Evolutionary conservation across 1,284 basidiomycete genomes (phyloP), one percentile per base, ranked within the genome.

Genomic region (Austroboletus novae-zelandiae): DNA sequence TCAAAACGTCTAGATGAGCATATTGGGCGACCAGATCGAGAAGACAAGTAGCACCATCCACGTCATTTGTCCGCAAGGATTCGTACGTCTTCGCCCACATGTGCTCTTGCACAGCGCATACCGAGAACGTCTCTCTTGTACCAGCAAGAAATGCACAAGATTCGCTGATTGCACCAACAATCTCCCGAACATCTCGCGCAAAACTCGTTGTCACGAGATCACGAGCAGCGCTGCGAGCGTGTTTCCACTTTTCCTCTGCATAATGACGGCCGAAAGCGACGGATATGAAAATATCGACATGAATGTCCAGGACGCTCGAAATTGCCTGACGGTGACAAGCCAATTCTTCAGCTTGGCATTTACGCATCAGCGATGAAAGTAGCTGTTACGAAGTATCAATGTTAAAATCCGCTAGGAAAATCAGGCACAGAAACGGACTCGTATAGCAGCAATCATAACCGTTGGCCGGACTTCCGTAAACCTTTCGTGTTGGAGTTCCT

Each of bases 401-500:
- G 41, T 18, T n/a, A 45, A 40, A 51, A 49, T 34, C 18, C 31
- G 40, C 41, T 20, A 36, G 13, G 40, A 7, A 55, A 35, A 44
- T 43, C 4, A 10, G 30, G 46, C n/a, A 45, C 20, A 45, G 35
- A 52, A 31, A 70, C 84, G 67, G 61, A 91, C 92, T 59, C 76
- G 74, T 36, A 80, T 72, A 7, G 85, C 83, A 36, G 77, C 73
- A 29, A 72, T 64, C 68, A 91, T 81, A 11, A 82, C 76, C 25
- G 71, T 69, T 1, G 88, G 82, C 9, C 84, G 77, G 25, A 80
- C 69, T 25, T 74, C 72, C 39, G 73, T 65, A 57, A 89, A 86
- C 9, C 85, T 76, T 54, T 84, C 82, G 59, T 92, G 88, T 62
- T 92, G 90, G 31, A 88, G 66, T 57, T 91, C 86, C 59, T 86